Conservation (phyloP, 768 basidiomycete genomes). For the Phanerochaete sordida region DNA sequence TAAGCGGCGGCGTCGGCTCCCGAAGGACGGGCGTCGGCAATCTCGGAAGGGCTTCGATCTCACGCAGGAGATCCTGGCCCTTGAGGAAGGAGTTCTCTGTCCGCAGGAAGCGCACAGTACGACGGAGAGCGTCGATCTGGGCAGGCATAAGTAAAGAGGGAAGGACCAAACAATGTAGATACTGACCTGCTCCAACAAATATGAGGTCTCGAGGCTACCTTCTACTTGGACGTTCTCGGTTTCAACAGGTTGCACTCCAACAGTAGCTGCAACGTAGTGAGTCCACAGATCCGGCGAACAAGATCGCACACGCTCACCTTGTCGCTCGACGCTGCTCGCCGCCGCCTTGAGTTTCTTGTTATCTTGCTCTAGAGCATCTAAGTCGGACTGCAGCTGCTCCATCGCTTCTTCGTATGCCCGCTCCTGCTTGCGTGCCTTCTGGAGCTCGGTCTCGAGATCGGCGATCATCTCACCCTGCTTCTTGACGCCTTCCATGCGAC, state of each 20-base stretch:
- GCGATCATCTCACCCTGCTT: slow-evolving; percentile 82
- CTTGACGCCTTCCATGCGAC: slow-evolving; percentile 87
- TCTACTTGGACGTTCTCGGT: slow-evolving; percentile 66
- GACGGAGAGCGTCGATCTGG: slow-evolving; percentile 87
- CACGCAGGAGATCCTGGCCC: slow-evolving; percentile 84
- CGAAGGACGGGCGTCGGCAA: slow-evolving; percentile 50
- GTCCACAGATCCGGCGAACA: neutral
- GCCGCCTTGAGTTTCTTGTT: slow-evolving; percentile 76
- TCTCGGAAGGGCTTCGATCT: slow-evolving; percentile 71
- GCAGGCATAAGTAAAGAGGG: slow-evolving; percentile 7
- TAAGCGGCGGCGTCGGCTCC: slow-evolving; percentile 61
- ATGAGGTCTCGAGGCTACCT: slow-evolving; percentile 81
- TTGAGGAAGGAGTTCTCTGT: slow-evolving; percentile 92
- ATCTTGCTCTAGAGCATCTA: slow-evolving; percentile 85
- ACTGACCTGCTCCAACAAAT: slow-evolving; percentile 80
- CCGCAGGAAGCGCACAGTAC: slow-evolving; percentile 89
- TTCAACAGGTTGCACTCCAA: slow-evolving; percentile 50
- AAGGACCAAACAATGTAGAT: neutral
- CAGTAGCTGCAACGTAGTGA: slow-evolving; percentile 27
- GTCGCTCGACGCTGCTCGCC: slow-evolving; percentile 64
- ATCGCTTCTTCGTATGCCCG: slow-evolving; percentile 89
- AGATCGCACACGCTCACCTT: slow-evolving; percentile 43
- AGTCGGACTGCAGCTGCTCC: slow-evolving; percentile 86
- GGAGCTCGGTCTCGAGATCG: slow-evolving; percentile 77
- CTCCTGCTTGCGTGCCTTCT: slow-evolving; percentile 84